These are phyloP conservation scores for Trifolium repens DNA, from an alignment of 306 rosid species.

Conservation along the genomic window DNA sequence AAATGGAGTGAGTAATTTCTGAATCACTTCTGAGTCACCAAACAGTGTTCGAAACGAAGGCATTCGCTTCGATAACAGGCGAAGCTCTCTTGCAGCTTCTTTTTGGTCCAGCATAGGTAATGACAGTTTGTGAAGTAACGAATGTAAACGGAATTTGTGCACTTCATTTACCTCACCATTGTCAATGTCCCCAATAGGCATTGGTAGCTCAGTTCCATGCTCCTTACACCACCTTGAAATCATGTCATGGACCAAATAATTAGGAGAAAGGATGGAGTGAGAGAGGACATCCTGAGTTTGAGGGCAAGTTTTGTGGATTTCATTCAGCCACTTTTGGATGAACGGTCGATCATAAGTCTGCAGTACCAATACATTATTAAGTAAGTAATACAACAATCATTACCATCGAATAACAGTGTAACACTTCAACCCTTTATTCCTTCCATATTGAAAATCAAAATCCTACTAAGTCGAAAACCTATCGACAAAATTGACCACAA, in stretches of 20 bases:
- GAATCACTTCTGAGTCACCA: slow-evolving; percentile 52
- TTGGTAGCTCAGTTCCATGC: slow-evolving; percentile 55
- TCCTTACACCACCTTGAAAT: slow-evolving; percentile 71
- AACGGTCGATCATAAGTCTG: slow-evolving; percentile 80
- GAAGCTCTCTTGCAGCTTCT: slow-evolving; percentile 77
- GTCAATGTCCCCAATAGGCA: slow-evolving; percentile 44
- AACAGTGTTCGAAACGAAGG: slow-evolving; percentile 62
- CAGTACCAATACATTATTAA: slow-evolving; percentile 13
- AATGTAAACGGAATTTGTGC: slow-evolving; percentile 46
- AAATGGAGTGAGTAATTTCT: slow-evolving; percentile 59
- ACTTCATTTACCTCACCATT: slow-evolving; percentile 45
- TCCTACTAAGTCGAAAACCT: no score
- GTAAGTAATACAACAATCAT: slow-evolving; percentile 20
- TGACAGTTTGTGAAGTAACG: slow-evolving; percentile 58
- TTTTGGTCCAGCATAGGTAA: slow-evolving; percentile 57
- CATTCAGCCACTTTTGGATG: slow-evolving; percentile 72
- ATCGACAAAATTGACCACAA: background rate
- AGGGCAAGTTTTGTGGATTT: slow-evolving; percentile 73
- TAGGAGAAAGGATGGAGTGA: slow-evolving; percentile 60
- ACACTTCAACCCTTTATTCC: background rate
- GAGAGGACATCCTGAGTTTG: slow-evolving; percentile 66
- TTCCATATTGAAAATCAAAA: background rate
- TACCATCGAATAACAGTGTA: background rate
- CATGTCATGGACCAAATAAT: slow-evolving; percentile 61
- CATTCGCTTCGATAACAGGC: slow-evolving; percentile 53